Base-by-base conservation (phyloP, 2,329 filamentous ascomycete species). In the Orbilia oligospora region DNA sequence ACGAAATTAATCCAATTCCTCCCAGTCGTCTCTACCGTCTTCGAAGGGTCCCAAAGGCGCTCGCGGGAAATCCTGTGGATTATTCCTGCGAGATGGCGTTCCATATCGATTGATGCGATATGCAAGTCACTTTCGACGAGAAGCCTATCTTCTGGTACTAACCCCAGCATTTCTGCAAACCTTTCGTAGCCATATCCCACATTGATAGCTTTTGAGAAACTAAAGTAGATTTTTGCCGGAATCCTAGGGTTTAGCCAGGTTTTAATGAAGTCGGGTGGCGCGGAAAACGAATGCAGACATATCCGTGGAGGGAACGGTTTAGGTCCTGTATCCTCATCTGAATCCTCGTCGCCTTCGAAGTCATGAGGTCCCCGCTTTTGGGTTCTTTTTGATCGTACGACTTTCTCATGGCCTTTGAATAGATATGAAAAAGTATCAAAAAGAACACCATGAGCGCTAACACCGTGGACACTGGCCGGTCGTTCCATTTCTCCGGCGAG, bases 261-360 rank as follows among this genome's bases (percentile, higher is more conserved):
- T 80, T 89, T 91, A 44, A 97, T 85, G 36, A 91, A 88, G 71
- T 96, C 91, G 10, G 89, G 87, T 5, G 91, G 88, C 0, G 93
- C 95, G 58, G 92, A 97, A 84, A 94, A 99, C 0, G 94, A 97
- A 84, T 99, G 96, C 76, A 99, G 89, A 83, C 96, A 99, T 83
- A 98, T 91, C 8, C 94, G 87, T 0, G 94, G 94, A 3, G 96
- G 94, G 81, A 91, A 98, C 0, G 92, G 91, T 79, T 14, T 82
- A 66, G 6, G 76, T 82, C 12, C 83, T 82, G 30, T 83, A 0
- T 85, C 82, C 1, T 86, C 84, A 20, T 85, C 84, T 10, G 53
- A 56, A 22, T 66, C 41, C 20, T 75, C 76, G 24, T 79, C 76
- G 49, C 76, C 76, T 53, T 75, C 70, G 20, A 66, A 79, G 46